Base-by-base conservation (phyloP, 805 yeast species). In the Hanseniaspora taiwanica region DNA sequence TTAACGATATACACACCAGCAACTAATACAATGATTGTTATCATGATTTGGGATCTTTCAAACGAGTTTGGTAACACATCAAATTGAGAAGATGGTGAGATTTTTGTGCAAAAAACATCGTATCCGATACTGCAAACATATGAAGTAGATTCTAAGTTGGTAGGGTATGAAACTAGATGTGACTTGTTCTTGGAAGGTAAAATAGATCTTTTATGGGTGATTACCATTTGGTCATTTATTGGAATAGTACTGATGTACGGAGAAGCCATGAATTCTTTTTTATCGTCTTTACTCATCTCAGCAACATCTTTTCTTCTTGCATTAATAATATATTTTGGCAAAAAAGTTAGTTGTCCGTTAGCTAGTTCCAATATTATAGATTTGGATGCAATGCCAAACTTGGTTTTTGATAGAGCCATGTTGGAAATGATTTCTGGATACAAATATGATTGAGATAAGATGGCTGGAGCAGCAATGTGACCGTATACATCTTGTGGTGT, bases 81-180 rank as follows among this genome's bases (percentile, higher is more conserved):
- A 59, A 83, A 87, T 31, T 84, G 82, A 34, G 73, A 72, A 0
- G 96, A 83, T 1, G 97, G 96, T 38, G 80, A 71, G 14, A 81
- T 68, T 42, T 75, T 66, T 0, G 93, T 78, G 52, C 87, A 82
- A 62, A 82, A 87, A 6, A 81, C 56, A 53, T 84, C 93, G n/a
- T 67, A 58, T 16, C 80, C 83, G 35, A 75, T 60, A 27, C 71
- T 65, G 45, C 91, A 77, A 1, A 82, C 71, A 16, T 83, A 66
- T 14, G 80, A 67, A 0, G 96, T 86, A 2, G 94, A 82, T 59
- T 89, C 97, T 39, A 86, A 63, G 31, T 72, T 68, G 0, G 96
- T 81, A 2, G 81, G 67, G 3, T 64, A 52, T 0, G 80, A 65
- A 2, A 66, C 49, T 6, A 78, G 47, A 2, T 53, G 47, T 3